These are phyloP conservation scores for Truncatella angustata DNA, from an alignment of 2,329 filamentous ascomycete species.

Conservation along the genomic window DNA sequence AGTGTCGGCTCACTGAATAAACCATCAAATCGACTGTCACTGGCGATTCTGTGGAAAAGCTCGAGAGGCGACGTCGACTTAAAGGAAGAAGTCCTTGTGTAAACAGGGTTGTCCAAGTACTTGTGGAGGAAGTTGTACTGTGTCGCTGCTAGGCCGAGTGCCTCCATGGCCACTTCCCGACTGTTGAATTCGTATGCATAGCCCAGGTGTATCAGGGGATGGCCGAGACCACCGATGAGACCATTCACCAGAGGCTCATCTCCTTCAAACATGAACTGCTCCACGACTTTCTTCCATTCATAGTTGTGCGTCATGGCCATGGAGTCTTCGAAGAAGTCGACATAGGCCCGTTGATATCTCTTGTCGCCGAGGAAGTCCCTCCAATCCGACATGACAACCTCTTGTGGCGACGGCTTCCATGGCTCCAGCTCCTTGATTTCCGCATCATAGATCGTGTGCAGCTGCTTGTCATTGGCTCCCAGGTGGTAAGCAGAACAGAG, in stretches of 20 bases:
- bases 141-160: constrained; percentile 65
- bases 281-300: constrained; percentile 77
- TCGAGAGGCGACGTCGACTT: constrained; percentile 63
- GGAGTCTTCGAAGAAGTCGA: constrained; percentile 95
- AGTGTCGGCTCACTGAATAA: constrained; percentile 58
- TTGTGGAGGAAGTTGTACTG: constrained; percentile 61
- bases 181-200: constrained; percentile 88
- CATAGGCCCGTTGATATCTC: constrained; percentile 81
- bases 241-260: constrained; percentile 78
- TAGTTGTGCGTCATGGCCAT: constrained; percentile 72
- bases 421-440: constrained; percentile 70
- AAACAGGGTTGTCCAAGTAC: constrained; percentile 70
- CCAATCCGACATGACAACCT: constrained; percentile 85
- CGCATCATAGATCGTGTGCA: constrained; percentile 78
- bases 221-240: constrained; percentile 77
- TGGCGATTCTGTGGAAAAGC: constrained; percentile 66
- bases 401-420: constrained; percentile 81
- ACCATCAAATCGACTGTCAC: constrained; percentile 68
- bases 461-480: constrained; percentile 68
- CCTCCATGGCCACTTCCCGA: constrained; percentile 85
- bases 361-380: constrained; percentile 75
- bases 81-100: constrained; percentile 63
- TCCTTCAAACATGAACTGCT: constrained; percentile 73
- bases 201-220: constrained; percentile 92
- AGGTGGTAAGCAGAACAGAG: constrained; percentile 84